Conservation (phyloP, 257 asterid genomes). For the Pogostemon cablin region DNA sequence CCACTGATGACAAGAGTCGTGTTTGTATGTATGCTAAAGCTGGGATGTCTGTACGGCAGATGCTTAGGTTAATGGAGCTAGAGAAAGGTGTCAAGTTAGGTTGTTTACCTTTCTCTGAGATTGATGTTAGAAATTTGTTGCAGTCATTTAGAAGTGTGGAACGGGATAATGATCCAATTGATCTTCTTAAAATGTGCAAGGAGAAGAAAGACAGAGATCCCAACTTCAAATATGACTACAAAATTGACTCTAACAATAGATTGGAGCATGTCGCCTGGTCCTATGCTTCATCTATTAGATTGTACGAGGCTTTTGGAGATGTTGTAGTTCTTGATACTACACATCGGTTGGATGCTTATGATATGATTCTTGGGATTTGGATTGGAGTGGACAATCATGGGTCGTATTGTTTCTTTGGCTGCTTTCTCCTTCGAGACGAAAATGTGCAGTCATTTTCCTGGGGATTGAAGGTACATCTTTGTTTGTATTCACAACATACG, state of each 20-base stretch:
- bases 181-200: conserved; percentile 61
- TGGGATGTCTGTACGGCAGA: conserved; percentile 65
- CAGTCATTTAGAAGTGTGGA: conserved; percentile 58
- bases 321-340: conserved; percentile 59
- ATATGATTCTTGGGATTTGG: conserved; percentile 65
- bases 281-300: conserved; percentile 50
- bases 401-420: conserved; percentile 59
- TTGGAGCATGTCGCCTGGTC: conserved; percentile 63
- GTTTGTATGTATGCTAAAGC: conserved; percentile 63
- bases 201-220: conserved; percentile 57
- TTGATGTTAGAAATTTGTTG: conserved; percentile 56
- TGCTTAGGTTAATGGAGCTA: conserved; percentile 64
- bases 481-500: conserved; percentile 8
- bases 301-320: conserved; percentile 59
- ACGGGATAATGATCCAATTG: conserved; percentile 52
- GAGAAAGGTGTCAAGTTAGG: conserved; percentile 64
- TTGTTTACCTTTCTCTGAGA: conserved; percentile 64
- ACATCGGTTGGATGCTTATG: conserved; percentile 57
- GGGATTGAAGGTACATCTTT: conserved; percentile 55
- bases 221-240: conserved; percentile 51
- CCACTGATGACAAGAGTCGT: conserved; percentile 59
- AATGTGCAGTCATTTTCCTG: conserved; percentile 62
- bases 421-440: conserved; percentile 66
- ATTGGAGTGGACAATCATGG: conserved; percentile 75
- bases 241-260: conserved; percentile 53